phyloP scores from a whole-genome alignment of 306 rosid genomes.

The peach (Prunus persica) region DNA sequence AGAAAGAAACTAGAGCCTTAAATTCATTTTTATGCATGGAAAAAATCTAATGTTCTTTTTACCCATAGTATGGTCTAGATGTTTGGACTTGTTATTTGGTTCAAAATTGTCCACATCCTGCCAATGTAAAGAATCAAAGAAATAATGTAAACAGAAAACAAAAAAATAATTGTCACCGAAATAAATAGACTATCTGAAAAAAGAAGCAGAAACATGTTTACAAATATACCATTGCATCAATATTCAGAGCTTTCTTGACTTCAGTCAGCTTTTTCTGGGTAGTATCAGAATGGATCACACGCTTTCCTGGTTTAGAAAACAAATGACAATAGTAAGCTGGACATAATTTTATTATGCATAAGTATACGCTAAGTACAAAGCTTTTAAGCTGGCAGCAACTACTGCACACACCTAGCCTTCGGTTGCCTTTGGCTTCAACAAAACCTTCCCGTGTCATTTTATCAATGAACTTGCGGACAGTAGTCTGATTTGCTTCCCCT shows the following conservation, averaged over 20 bases:
- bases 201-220: slow-evolving; percentile 2
- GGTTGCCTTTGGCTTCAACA: slow-evolving; percentile 67
- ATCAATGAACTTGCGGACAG: slow-evolving; percentile 64
- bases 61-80: slow-evolving; percentile 36
- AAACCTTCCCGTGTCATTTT: slow-evolving; percentile 80
- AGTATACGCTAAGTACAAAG: not conserved
- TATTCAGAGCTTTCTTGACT: slow-evolving; percentile 60
- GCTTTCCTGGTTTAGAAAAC: slow-evolving; percentile 54
- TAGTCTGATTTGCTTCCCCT: slow-evolving; percentile 62
- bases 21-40: not conserved
- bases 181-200: not conserved
- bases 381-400: not conserved
- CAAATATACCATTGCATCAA: slow-evolving; percentile 57
- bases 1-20: not conserved
- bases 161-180: not conserved
- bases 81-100: slow-evolving; percentile 45
- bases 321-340: not conserved
- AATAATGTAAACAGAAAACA: not conserved
- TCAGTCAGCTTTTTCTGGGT: slow-evolving; percentile 65
- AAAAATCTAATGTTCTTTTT: slow-evolving; percentile 13
- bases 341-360: not conserved
- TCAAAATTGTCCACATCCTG: slow-evolving; percentile 62
- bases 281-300: slow-evolving; percentile 71
- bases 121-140: not conserved
- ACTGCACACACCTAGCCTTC: slow-evolving; percentile 59